Conservation (phyloP, 495 filamentous ascomycete genomes). For the Trichoderma virens region DNA sequence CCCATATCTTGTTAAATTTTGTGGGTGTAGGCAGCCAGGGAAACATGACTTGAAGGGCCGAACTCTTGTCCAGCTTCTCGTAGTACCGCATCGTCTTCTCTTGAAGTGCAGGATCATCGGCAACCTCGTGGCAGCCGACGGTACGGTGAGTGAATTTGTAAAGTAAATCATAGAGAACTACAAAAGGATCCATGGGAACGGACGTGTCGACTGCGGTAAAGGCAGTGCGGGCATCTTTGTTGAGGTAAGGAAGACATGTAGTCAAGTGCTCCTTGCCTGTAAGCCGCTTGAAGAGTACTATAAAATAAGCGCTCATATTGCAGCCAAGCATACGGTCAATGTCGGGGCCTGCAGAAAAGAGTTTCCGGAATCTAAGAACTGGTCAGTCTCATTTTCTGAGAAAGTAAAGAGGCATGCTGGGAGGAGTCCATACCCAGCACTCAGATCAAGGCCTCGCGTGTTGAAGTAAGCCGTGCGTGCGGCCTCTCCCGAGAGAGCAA, state of each 20-base stretch:
- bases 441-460: constrained; percentile 30
- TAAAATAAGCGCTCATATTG: neutral
- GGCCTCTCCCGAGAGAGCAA: constrained; percentile 32
- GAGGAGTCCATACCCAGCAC: constrained; percentile 26
- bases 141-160: constrained; percentile 34
- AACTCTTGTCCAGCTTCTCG: constrained; percentile 24
- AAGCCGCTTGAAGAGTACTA: constrained; percentile 14
- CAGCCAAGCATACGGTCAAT: neutral
- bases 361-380: neutral
- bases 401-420: neutral
- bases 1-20: constrained; percentile 22
- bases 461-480: constrained; percentile 37
- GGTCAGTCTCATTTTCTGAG: neutral
- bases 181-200: constrained; percentile 29
- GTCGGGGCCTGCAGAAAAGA: constrained; percentile 11
- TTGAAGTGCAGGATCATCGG: constrained; percentile 25
- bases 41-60: constrained; percentile 31
- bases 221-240: constrained; percentile 17
- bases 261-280: constrained; percentile 22
- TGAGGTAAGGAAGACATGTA: constrained; percentile 10
- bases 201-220: constrained; percentile 25
- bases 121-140: constrained; percentile 34
- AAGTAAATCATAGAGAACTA: constrained; percentile 33
- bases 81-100: constrained; percentile 29
- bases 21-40: constrained; percentile 31